Base-by-base conservation (phyloP, 305 asterid species). In the Fraxinus velutina region DNA sequence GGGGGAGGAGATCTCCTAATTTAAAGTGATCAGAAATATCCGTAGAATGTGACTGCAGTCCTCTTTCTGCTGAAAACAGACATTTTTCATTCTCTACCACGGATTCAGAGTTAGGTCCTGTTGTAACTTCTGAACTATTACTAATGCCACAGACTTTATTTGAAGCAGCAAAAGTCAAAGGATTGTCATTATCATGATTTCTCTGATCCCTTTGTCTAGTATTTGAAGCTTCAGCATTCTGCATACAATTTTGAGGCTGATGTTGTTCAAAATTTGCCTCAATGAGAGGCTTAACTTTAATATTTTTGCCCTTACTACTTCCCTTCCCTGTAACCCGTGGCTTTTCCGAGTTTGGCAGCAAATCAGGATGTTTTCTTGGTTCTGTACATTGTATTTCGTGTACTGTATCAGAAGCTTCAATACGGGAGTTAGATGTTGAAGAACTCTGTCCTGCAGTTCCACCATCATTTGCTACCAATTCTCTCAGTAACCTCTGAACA, bases 401-500 rank as follows among this genome's bases (percentile, higher is more conserved):
- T 75, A 77, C 73, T 42, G 86, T 73, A 82, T 80, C 87, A 72
- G 84, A 74, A 85, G 86, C 89, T 84, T 78, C 90, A 71, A 68
- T 82, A 73, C 85, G 78, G 76, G 80, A 55, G 78, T 36, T 86
- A 79, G 93, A 86, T 9, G 88, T 78, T 47, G 81, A 78, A 79
- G 73, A 64, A 85, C 85, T 83, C 77, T 83, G 89, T 74, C 90
- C 97, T 64, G 87, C 87, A 76, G 89, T 85, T 78, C 89, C 91
- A 82, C 92, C 90, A 79, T 80, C 89, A 91, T 90, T 89, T 80
- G 97, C 92, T 79, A 90, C 93, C 93, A 94, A 89, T 81, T 92
- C 98, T 86, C 98, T 84, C 84, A 96, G 89, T 78, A 96, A 84
- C 89, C 98, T 90, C 85, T 89, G 98, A 74, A 96, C 97, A 86